Conservation (phyloP, 805 yeast species). For the Starmerella apicola region DNA sequence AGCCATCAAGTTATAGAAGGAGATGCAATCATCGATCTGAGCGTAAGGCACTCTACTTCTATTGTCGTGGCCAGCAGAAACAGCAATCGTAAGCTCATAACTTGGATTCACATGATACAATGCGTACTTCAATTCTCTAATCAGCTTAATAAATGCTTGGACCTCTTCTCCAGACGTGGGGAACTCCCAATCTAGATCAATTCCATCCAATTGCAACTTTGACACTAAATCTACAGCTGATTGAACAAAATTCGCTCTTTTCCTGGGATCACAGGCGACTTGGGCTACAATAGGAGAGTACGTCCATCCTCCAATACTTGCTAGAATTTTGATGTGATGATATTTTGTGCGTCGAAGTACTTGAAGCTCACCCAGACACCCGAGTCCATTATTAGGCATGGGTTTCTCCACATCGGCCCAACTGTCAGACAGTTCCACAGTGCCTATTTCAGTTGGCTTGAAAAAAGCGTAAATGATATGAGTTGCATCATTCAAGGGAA, state of each 20-base stretch:
- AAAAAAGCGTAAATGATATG: slow-evolving; percentile 73
- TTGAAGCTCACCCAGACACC: slow-evolving; percentile 40
- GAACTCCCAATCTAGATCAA: slow-evolving; percentile 93
- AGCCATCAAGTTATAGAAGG: slow-evolving; percentile 80
- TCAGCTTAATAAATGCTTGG: slow-evolving; percentile 32
- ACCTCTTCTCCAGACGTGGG: slow-evolving; percentile 44
- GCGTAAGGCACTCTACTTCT: slow-evolving; percentile 32
- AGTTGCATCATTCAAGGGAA: slow-evolving; percentile 46
- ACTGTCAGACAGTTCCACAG: slow-evolving; percentile 42
- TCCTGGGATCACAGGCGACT: slow-evolving; percentile 30
- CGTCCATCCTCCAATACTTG: slow-evolving; percentile 83
- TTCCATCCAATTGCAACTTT: slow-evolving; percentile 66
- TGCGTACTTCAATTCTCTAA: slow-evolving; percentile 31
- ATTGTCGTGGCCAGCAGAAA: slow-evolving; percentile 54
- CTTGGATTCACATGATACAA: slow-evolving; percentile 26
- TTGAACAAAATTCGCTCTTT: slow-evolving; percentile 36
- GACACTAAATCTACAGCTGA: slow-evolving; percentile 38
- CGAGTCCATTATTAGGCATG: slow-evolving; percentile 27
- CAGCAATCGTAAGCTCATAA: slow-evolving; percentile 55
- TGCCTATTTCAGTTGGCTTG: slow-evolving; percentile 45
- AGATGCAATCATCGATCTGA: slow-evolving; percentile 46
- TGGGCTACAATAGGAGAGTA: slow-evolving; percentile 38
- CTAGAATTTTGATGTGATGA: slow-evolving; percentile 36
- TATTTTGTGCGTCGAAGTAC: slow-evolving; percentile 30
- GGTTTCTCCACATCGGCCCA: slow-evolving; percentile 47